Evolutionary conservation across 2,329 filamentous ascomycete genomes (phyloP).

Genomic region (Phyllosticta ampelicida): DNA sequence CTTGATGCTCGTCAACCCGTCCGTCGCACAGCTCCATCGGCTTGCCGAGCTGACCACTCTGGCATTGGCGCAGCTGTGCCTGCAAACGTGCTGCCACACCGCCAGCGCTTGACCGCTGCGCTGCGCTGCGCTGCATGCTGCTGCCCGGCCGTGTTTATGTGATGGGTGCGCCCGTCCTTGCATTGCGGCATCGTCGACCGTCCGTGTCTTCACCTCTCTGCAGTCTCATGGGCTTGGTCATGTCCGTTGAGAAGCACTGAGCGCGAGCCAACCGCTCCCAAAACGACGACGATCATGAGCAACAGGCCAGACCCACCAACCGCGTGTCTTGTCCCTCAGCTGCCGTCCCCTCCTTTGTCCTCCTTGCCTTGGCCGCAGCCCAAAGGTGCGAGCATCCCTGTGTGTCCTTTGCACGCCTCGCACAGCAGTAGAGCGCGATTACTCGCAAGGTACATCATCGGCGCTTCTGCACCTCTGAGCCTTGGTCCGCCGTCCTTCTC

Average conservation of each 20-base stretch:
- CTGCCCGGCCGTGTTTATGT: background rate
- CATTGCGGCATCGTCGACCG: background rate
- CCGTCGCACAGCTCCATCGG: background rate
- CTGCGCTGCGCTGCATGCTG: background rate
- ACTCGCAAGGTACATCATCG: background rate
- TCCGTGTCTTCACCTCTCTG: background rate
- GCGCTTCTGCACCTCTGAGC: background rate
- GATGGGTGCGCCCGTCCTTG: background rate
- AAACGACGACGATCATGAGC: conserved; percentile 3
- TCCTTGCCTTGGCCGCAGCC: background rate
- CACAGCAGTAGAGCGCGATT: background rate
- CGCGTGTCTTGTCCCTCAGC: background rate
- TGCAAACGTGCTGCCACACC: background rate
- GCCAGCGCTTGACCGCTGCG: background rate
- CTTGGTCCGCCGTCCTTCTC: background rate
- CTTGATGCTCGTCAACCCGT: background rate
- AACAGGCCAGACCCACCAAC: conserved; percentile 2
- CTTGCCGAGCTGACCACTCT: background rate
- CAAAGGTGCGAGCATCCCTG: background rate
- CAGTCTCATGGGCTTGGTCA: no score
- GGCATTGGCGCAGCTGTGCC: background rate
- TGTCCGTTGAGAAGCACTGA: no score
- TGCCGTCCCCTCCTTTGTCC: background rate
- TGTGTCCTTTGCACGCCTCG: background rate
- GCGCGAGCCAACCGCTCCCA: background rate